Base-by-base conservation (phyloP, 176 grass and related monocot species). In the Rhynchospora tenuis region DNA sequence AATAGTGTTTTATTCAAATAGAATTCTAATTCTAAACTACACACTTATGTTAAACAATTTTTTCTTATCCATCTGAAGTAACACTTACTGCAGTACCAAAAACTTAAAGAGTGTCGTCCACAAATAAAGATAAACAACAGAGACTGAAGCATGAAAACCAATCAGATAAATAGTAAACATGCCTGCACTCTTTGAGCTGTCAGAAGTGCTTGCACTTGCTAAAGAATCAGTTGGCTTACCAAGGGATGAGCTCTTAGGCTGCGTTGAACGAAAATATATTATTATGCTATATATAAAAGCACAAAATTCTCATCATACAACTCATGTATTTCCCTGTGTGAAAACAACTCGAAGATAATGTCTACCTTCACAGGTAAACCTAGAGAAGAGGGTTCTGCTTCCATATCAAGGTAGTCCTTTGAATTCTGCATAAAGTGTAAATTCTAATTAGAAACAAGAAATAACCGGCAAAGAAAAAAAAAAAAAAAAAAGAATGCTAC, bases 331-430 rank as follows among this genome's bases (percentile, higher is more conserved):
- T 16, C 13, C 20, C 13, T 22, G 51, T 42, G 61, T 60, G 77
- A 38, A 61, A 80, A 62, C 58, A 80, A 38, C 17, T 44, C 20
- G 27, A 81, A 44, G 55, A 58, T 22, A 82, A 17, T 48, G 62
- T n/a, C 14, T 66, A 82, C 59, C 62, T 82, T 48, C 43, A 82
- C 31, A 66, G 46, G 27, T 65, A 45, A 44, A 61, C 42, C 29
- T 28, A 38, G 66, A 82, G 79, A 64, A 0, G 79, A 82, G 19
- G 79, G 79, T 15, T 59, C 79, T 0, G 42, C 79, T 64, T 51
- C 79, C 26, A 43, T 51, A 20, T 66, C 79, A 48, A 88, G 80
- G 92, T 91, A 97, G 84, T 94, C 90, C 87, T 92, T 90, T n/a
- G 94, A 97, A 62, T 88, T 86, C 90, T 97, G 81, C 58, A 91